These are phyloP conservation scores for Tilletia caries DNA, from an alignment of 1,284 basidiomycete genomes.

Conservation along the genomic window DNA sequence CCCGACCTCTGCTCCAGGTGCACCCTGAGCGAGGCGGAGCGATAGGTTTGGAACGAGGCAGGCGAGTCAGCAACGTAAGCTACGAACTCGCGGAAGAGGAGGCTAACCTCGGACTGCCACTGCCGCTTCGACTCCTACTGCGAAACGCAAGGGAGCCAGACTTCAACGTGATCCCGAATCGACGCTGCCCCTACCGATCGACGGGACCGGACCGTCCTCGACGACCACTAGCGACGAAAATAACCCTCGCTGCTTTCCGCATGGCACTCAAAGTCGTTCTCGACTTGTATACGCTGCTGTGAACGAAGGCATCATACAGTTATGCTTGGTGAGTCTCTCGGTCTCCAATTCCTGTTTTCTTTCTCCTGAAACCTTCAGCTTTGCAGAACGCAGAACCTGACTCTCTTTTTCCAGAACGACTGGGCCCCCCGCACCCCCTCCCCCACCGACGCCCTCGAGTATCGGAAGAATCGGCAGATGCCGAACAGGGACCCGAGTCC, in stretches of 20 bases:
- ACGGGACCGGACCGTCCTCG: constrained; percentile 60
- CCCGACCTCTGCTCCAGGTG: constrained; percentile 2
- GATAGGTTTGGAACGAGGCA: constrained; percentile 6
- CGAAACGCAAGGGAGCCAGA: neutral
- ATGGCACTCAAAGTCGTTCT: constrained; percentile 97
- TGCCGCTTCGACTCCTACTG: too few relatives aligned
- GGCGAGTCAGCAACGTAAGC: neutral
- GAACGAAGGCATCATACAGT: constrained; percentile 98
- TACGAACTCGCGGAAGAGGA: neutral
- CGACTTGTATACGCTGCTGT: constrained; percentile 91
- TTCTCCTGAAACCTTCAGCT: too few relatives aligned
- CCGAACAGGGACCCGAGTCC: constrained; percentile 23
- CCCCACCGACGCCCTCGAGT: constrained; percentile 84
- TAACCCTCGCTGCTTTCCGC: constrained; percentile 80
- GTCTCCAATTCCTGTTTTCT: too few relatives aligned
- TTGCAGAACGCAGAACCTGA: too few relatives aligned
- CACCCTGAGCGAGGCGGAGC: constrained; percentile 6
- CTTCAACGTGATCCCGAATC: neutral
- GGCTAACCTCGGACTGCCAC: too few relatives aligned
- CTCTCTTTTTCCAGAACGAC: constrained; percentile 69
- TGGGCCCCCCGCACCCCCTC: constrained; percentile 91
- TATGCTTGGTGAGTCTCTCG: constrained; percentile 58
- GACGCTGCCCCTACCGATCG: neutral
- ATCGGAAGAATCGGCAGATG: constrained; percentile 77
- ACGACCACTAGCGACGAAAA: constrained; percentile 86